phyloP scores from a whole-genome alignment of 2,329 filamentous ascomycete species.

The Xylaria sp. region DNA sequence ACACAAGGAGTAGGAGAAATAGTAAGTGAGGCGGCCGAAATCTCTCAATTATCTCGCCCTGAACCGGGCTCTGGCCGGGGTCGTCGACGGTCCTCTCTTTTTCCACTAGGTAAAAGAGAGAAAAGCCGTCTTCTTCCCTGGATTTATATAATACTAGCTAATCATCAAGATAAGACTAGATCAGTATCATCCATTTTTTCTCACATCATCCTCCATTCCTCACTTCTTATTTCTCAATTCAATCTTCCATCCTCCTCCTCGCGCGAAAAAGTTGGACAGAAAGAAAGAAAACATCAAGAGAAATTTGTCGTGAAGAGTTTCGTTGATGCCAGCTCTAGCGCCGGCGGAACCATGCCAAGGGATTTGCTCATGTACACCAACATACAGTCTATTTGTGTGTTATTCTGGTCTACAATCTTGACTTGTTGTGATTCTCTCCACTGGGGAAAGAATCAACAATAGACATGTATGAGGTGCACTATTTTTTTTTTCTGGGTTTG shows the following conservation, averaged over 20 bases:
- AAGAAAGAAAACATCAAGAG: slow-evolving; percentile 4
- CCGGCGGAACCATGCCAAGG: slow-evolving; percentile 41
- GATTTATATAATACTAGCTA: slow-evolving; percentile 34
- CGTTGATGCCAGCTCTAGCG: slow-evolving; percentile 36
- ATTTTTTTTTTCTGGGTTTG: slow-evolving; percentile 28
- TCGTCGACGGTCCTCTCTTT: slow-evolving; percentile 17
- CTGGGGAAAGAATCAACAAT: not conserved
- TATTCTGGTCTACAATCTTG: slow-evolving; percentile 23
- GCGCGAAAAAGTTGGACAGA: slow-evolving; percentile 16
- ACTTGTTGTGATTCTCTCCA: slow-evolving; percentile 3
- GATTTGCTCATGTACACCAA: slow-evolving; percentile 18
- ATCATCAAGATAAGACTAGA: slow-evolving; percentile 36
- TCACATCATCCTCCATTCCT: slow-evolving; percentile 29
- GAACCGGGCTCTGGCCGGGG: slow-evolving; percentile 43
- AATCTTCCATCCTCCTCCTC: slow-evolving; percentile 19
- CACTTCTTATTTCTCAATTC: slow-evolving; percentile 18
- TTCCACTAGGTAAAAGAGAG: slow-evolving; percentile 26
- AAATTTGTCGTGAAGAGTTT: slow-evolving; percentile 23
- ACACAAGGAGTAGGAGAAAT: not conserved
- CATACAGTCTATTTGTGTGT: slow-evolving; percentile 36
- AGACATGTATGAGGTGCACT: slow-evolving; percentile 16
- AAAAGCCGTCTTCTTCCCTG: slow-evolving; percentile 32
- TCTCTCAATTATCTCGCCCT: slow-evolving; percentile 46
- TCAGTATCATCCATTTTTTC: slow-evolving; percentile 31
- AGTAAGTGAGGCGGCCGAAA: slow-evolving; percentile 43